A percentile compares a stretch with the other conserved stretches of the same genome.
Evolutionary conservation across 768 basidiomycete species (phyloP).

Genomic region (Obba rivulosa): DNA sequence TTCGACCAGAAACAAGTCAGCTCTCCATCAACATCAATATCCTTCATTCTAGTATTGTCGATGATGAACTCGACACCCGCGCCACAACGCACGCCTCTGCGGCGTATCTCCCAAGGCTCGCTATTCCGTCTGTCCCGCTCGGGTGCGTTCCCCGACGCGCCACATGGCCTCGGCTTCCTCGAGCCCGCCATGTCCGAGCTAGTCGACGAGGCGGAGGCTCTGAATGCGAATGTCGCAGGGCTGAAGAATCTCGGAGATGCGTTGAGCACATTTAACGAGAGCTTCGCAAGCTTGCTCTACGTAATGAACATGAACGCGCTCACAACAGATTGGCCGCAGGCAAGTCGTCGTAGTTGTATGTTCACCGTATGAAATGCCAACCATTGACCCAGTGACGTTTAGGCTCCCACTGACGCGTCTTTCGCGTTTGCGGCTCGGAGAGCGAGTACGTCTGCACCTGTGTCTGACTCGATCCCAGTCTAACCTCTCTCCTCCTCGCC

Average conservation of each 20-base stretch:
- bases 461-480: neutral
- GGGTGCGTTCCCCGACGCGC: conserved; percentile 64
- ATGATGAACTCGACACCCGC: too few species aligned
- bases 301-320: conserved; percentile 93
- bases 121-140: conserved; percentile 83
- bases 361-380: neutral
- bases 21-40: too few species aligned
- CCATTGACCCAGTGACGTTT: neutral
- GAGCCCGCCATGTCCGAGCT: conserved; percentile 82
- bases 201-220: conserved; percentile 78
- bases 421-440: conserved; percentile 54
- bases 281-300: conserved; percentile 88
- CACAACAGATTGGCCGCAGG: conserved; percentile 88
- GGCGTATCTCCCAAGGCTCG: conserved; percentile 88
- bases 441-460: conserved; percentile 41
- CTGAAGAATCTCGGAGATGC: conserved; percentile 70
- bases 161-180: conserved; percentile 78
- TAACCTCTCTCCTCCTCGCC: conserved; percentile 4
- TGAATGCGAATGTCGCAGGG: conserved; percentile 70
- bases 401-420: conserved; percentile 20
- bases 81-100: conserved; percentile 75
- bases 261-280: conserved; percentile 84
- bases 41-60: too few species aligned
- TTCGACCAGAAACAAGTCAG: too few species aligned
- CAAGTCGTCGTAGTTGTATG: neutral